These are phyloP conservation scores for Nakaseomyces uthaithaninus DNA, from an alignment of 1,139 yeast species.

Conservation along the genomic window DNA sequence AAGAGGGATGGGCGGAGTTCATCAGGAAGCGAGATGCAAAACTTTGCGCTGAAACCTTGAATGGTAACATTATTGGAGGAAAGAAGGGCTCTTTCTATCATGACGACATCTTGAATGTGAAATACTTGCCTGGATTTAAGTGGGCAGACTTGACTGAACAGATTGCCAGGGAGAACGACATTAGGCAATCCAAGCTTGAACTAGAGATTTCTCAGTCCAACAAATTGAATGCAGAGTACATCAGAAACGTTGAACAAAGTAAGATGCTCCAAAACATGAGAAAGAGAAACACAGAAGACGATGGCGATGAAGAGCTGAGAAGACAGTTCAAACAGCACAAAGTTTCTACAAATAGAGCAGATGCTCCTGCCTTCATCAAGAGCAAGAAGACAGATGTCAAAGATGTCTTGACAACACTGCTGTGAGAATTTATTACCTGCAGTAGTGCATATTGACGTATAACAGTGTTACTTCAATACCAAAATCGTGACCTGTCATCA, in stretches of 20 bases:
- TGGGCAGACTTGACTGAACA: constrained; percentile 95
- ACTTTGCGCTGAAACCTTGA: constrained; percentile 74
- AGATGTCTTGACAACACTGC: constrained; percentile 37
- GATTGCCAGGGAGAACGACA: constrained; percentile 82
- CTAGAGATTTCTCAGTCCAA: constrained; percentile 86
- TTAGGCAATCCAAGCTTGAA: constrained; percentile 77
- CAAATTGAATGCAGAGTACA: constrained; percentile 73
- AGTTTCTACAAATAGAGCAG: constrained; percentile 58
- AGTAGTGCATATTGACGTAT: no score
- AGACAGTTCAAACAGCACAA: constrained; percentile 57
- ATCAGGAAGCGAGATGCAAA: constrained; percentile 78
- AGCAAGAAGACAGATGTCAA: constrained; percentile 36
- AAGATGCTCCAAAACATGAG: constrained; percentile 68
- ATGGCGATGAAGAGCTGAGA: constrained; percentile 33
- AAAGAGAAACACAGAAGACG: constrained; percentile 32
- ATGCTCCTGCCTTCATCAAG: constrained; percentile 46
- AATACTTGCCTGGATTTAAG: constrained; percentile 83
- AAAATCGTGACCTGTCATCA: constrained; percentile 6
- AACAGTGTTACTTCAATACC: no score
- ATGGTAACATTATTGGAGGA: constrained; percentile 87
- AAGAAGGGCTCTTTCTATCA: constrained; percentile 86
- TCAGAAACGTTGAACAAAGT: constrained; percentile 77
- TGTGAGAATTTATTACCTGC: no score
- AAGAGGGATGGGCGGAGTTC: constrained; percentile 98
- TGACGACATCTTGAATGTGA: constrained; percentile 87